phyloP scores from a whole-genome alignment of 192 early-diverging fungal species.

The Rhizoclosmatium globosum region DNA sequence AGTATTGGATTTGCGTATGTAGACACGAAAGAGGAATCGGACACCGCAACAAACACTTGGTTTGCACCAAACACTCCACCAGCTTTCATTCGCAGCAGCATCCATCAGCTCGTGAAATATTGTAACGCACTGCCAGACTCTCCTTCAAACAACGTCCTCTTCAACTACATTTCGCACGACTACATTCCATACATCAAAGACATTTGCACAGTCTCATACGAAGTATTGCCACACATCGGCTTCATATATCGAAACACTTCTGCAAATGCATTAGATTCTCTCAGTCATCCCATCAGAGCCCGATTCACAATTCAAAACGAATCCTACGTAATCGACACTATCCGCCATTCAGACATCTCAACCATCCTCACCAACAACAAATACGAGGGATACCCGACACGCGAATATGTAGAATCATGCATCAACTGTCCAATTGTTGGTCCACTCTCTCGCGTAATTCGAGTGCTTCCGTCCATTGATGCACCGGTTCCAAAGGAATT shows the following conservation, averaged over 20 bases:
- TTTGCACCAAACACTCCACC: background rate
- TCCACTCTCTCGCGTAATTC: background rate
- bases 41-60: background rate
- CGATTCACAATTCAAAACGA: background rate
- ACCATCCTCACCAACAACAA: background rate
- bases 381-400: background rate
- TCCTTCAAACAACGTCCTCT: background rate
- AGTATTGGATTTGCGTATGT: background rate
- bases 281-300: background rate
- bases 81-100: background rate
- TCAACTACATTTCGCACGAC: background rate
- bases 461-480: background rate
- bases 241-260: background rate
- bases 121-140: background rate
- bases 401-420: background rate
- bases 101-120: background rate
- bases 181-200: constrained; percentile 3
- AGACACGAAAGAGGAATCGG: background rate
- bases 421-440: background rate
- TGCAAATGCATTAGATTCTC: background rate
- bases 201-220: background rate
- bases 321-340: background rate
- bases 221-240: background rate
- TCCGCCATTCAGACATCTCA: background rate
- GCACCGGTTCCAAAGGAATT: background rate